phyloP scores from a whole-genome alignment of 2,329 filamentous ascomycete genomes.

The Talaromyces sp. region DNA sequence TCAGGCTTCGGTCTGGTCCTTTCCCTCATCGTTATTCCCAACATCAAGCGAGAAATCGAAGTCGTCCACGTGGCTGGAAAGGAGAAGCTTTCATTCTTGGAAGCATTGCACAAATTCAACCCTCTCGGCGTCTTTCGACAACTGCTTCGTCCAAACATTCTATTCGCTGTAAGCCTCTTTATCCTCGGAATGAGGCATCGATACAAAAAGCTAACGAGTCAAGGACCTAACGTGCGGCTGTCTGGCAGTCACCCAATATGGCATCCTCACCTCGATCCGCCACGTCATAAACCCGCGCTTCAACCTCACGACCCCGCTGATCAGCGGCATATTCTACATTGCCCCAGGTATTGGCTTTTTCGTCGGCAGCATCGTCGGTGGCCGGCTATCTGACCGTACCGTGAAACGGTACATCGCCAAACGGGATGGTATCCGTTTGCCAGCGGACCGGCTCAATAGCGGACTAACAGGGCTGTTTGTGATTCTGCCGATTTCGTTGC shows the following conservation, averaged over 20 bases:
- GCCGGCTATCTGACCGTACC: slow-evolving; percentile 63
- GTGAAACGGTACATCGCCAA: slow-evolving; percentile 62
- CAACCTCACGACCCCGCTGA: slow-evolving; percentile 60
- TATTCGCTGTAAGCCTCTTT: slow-evolving; percentile 52
- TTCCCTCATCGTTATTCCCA: slow-evolving; percentile 64
- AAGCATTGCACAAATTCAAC: slow-evolving; percentile 57
- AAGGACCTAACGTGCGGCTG: slow-evolving; percentile 36
- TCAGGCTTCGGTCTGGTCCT: slow-evolving; percentile 58
- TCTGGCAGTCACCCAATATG: slow-evolving; percentile 71
- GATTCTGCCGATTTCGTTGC: slow-evolving; percentile 58
- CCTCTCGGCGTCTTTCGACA: slow-evolving; percentile 59
- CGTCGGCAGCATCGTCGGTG: slow-evolving; percentile 64
- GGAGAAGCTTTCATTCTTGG: not conserved
- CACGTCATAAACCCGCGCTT: slow-evolving; percentile 72
- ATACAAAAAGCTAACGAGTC: not conserved
- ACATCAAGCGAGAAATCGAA: slow-evolving; percentile 43
- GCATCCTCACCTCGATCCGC: slow-evolving; percentile 63
- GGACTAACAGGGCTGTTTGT: slow-evolving; percentile 55
- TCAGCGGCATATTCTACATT: slow-evolving; percentile 70
- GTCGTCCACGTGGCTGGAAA: not conserved
- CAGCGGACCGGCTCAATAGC: slow-evolving; percentile 64
- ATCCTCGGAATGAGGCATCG: slow-evolving; percentile 44
- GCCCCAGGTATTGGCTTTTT: slow-evolving; percentile 69
- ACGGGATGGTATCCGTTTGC: slow-evolving; percentile 56
- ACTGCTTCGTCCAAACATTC: slow-evolving; percentile 65